Evolutionary conservation across 1,139 yeast species (phyloP).

Genomic region (Pichia sp.): DNA sequence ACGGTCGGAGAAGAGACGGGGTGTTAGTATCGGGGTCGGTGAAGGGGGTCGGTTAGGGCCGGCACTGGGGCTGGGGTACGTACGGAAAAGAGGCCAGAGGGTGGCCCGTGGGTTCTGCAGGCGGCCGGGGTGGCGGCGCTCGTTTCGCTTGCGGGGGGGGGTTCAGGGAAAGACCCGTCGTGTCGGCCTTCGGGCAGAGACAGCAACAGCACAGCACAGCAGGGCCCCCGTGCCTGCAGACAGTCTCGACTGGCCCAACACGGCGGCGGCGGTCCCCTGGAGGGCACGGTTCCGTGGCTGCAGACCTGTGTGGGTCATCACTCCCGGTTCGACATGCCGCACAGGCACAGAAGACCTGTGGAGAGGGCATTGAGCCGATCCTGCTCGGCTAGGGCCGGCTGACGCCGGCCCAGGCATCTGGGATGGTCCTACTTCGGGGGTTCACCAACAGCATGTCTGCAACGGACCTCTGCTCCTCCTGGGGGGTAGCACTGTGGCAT

Average conservation of each 20-base stretch:
- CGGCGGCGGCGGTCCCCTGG: too few relatives aligned
- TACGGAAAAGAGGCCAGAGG: conserved; percentile 4
- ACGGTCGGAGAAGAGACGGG: too few relatives aligned
- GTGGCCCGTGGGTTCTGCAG: neutral
- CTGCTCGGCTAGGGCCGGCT: conserved; percentile 6
- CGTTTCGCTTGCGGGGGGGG: neutral
- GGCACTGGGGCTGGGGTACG: neutral
- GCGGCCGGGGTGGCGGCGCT: neutral
- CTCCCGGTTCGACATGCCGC: conserved; percentile 6
- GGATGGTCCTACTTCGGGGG: conserved; percentile 11
- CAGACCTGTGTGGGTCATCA: conserved; percentile 3
- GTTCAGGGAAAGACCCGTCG: neutral
- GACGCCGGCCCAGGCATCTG: neutral
- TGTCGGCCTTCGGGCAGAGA: neutral
- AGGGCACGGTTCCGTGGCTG: neutral
- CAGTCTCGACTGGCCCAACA: too few relatives aligned
- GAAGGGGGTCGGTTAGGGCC: too few relatives aligned
- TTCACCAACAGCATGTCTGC: neutral
- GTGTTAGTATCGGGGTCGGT: too few relatives aligned
- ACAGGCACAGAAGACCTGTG: neutral
- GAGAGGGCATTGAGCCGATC: conserved; percentile 12
- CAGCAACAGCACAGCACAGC: neutral
- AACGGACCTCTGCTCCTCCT: neutral
- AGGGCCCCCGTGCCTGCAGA: neutral
- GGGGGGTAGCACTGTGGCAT: neutral